phyloP scores from a whole-genome alignment of 306 rosid species.

The Luffa acutangula region DNA sequence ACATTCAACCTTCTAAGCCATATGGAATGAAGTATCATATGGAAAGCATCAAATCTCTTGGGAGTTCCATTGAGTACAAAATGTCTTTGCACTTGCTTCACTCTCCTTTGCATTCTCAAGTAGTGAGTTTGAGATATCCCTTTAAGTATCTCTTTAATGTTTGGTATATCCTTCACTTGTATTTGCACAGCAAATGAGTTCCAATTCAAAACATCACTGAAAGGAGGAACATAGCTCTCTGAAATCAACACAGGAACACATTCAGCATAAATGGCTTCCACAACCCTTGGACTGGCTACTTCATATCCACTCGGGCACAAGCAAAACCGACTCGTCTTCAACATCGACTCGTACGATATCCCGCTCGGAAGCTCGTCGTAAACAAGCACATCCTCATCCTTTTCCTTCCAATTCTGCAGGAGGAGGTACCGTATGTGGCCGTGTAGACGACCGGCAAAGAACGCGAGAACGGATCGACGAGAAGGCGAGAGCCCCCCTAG shows the following conservation, averaged over 20 bases:
- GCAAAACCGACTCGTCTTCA: constrained; percentile 31
- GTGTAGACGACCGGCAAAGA: constrained; percentile 33
- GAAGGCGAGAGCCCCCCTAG: constrained; percentile 24
- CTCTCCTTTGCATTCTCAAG: constrained; percentile 35
- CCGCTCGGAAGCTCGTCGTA: constrained; percentile 24
- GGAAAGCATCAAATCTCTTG: constrained; percentile 31
- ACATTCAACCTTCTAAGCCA: constrained; percentile 37
- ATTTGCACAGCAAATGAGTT: constrained; percentile 26
- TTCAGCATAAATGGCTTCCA: constrained; percentile 41
- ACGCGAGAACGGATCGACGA: constrained; percentile 25
- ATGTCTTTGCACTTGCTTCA: constrained; percentile 27
- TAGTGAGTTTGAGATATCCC: constrained; percentile 29
- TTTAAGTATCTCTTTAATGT: constrained; percentile 20
- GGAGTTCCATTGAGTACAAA: constrained; percentile 26
- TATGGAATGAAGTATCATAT: constrained; percentile 32
- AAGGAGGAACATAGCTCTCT: constrained; percentile 29
- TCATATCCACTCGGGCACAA: constrained; percentile 38
- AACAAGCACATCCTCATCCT: constrained; percentile 29
- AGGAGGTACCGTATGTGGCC: constrained; percentile 29
- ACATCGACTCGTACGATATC: constrained; percentile 20
- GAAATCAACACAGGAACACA: constrained; percentile 37
- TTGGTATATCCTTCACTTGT: constrained; percentile 29
- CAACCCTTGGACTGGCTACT: constrained; percentile 37
- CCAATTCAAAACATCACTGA: constrained; percentile 38
- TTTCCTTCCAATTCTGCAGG: constrained; percentile 27